A percentile compares a stretch with the other conserved stretches of the same genome.
Conservation (phyloP, 768 basidiomycete species). For the Boletales sp. region DNA sequence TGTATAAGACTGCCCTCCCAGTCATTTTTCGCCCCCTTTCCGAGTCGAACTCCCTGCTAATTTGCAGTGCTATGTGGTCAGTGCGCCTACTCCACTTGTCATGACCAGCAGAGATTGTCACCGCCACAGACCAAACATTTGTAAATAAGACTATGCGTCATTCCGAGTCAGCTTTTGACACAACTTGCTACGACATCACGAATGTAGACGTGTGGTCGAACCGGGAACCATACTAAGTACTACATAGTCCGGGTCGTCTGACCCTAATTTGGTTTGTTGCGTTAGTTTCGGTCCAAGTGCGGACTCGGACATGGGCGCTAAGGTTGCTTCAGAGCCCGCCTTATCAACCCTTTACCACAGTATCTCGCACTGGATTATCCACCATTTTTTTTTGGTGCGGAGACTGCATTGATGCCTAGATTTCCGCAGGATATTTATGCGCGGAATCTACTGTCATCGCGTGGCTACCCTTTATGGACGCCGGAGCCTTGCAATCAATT, state of each 20-base stretch:
- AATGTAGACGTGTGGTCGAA: too few species aligned
- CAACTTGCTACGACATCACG: too few species aligned
- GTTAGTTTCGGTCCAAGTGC: too few species aligned
- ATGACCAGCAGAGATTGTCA: background rate
- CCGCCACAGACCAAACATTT: constrained; percentile 19
- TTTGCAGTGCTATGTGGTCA: constrained; percentile 29
- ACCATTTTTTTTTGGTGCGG: too few species aligned
- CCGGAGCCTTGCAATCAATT: constrained; percentile 26
- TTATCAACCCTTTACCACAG: too few species aligned
- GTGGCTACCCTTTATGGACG: constrained; percentile 34
- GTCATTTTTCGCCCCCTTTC: constrained; percentile 1
- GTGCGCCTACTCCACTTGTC: constrained; percentile 2
- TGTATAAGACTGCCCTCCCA: constrained; percentile 14
- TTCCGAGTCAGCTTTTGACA: background rate
- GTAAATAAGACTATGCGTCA: constrained; percentile 5
- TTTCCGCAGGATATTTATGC: constrained; percentile 18
- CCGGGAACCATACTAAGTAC: too few species aligned
- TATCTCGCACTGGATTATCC: too few species aligned
- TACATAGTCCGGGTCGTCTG: too few species aligned
- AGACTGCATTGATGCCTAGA: background rate
- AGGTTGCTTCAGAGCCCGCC: too few species aligned
- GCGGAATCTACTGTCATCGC: constrained; percentile 9
- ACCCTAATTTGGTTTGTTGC: too few species aligned
- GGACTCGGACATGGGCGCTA: too few species aligned
- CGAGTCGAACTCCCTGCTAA: constrained; percentile 15